A percentile compares a stretch with the other conserved stretches of the same genome.
Conservation (phyloP, 108 stramenopile genomes). For the Fistulifera solaris region DNA sequence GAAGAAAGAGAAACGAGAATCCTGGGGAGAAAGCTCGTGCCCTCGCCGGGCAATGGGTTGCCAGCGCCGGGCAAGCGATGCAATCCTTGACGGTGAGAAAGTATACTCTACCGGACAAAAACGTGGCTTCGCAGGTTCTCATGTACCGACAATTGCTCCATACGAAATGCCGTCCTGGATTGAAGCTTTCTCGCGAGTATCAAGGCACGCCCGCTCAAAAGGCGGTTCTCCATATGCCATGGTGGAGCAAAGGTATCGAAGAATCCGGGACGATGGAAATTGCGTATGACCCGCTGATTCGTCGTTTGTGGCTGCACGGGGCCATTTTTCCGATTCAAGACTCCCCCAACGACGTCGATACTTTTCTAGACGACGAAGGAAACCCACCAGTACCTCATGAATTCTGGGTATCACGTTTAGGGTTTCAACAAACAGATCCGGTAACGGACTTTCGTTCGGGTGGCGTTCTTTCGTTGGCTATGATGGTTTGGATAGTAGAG, state of each 20-base stretch:
- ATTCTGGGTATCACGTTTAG: constrained; percentile 68
- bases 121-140: constrained; percentile 76
- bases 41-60: too few species aligned
- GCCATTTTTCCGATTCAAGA: constrained; percentile 33
- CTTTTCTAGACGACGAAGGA: constrained; percentile 49
- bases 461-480: constrained; percentile 69
- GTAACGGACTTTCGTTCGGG: constrained; percentile 86
- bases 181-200: constrained; percentile 55
- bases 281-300: constrained; percentile 72
- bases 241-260: constrained; percentile 79
- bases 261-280: constrained; percentile 69
- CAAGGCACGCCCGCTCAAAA: constrained; percentile 69
- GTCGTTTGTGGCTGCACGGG: constrained; percentile 69
- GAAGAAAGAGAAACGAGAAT: too few species aligned
- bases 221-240: constrained; percentile 82
- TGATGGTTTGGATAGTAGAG: constrained; percentile 77
- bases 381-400: constrained; percentile 72
- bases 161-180: constrained; percentile 72
- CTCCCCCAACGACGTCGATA: constrained; percentile 41
- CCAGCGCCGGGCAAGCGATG: constrained; percentile 9
- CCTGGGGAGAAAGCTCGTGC: too few species aligned
- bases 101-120: constrained; percentile 74
- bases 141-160: constrained; percentile 85
- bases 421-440: constrained; percentile 82
- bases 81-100: constrained; percentile 39